Percentiles rank a stretch among this genome's conserved stretches.
Conservation (phyloP, 2,329 filamentous ascomycete species). For the Cercospora sesami region DNA sequence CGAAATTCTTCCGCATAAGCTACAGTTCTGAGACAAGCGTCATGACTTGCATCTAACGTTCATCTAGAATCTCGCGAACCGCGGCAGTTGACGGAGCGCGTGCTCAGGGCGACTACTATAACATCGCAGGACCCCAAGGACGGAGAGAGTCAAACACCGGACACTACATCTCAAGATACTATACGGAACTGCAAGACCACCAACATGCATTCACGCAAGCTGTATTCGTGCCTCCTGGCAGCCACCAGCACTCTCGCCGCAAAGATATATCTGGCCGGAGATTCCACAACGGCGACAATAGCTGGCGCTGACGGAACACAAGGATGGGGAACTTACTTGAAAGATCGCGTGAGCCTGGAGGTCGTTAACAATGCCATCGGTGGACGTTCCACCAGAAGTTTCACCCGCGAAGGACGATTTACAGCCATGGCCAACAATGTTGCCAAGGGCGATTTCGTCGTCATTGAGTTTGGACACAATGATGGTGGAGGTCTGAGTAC, state of each 20-base stretch:
- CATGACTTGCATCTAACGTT: not conserved
- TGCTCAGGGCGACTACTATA: not conserved
- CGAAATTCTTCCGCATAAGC: not conserved
- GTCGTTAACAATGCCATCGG: constrained; percentile 66
- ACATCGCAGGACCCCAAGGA: not conserved
- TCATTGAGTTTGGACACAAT: constrained; percentile 74
- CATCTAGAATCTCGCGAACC: not conserved
- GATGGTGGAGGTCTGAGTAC: constrained; percentile 61
- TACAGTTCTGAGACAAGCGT: not conserved
- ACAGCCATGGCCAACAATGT: constrained; percentile 56
- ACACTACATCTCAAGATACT: not conserved
- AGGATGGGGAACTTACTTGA: constrained; percentile 65
- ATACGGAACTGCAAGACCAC: not conserved
- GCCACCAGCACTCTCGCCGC: constrained; percentile 6
- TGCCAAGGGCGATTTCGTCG: constrained; percentile 61
- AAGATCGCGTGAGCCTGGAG: constrained; percentile 51
- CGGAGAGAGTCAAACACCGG: not conserved
- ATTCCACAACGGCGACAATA: constrained; percentile 60
- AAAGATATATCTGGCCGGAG: constrained; percentile 59
- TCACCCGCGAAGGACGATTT: constrained; percentile 66
- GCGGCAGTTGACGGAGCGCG: not conserved
- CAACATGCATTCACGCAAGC: not conserved
- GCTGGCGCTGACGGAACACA: constrained; percentile 33
- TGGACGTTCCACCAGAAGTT: constrained; percentile 67
- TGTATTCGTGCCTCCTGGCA: not conserved